Evolutionary conservation across 2,329 filamentous ascomycete genomes (phyloP).

Genomic region (Arthrocladium fulminans): DNA sequence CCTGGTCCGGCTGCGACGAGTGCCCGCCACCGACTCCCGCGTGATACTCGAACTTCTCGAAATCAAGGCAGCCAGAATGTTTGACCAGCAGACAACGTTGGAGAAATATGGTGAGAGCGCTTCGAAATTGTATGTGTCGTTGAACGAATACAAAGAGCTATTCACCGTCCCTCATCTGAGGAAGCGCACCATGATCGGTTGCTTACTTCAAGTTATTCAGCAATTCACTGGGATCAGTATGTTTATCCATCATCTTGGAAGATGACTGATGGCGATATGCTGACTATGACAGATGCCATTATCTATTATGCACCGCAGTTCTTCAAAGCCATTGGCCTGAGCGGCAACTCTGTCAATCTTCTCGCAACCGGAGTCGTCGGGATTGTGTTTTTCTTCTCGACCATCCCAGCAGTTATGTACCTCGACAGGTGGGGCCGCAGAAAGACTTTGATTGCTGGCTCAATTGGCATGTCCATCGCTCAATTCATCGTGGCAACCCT

Average conservation of each 20-base stretch:
- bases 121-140: slow-evolving; percentile 42
- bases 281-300: slow-evolving; percentile 25
- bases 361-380: slow-evolving; percentile 33
- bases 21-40: slow-evolving; percentile 55
- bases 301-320: slow-evolving; percentile 31
- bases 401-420: slow-evolving; percentile 32
- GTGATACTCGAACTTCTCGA: slow-evolving; percentile 68
- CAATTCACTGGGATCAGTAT: slow-evolving; percentile 47
- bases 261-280: too few species aligned
- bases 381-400: slow-evolving; percentile 32
- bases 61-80: slow-evolving; percentile 70
- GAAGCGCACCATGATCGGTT: slow-evolving; percentile 29
- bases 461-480: slow-evolving; percentile 61
- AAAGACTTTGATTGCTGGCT: slow-evolving; percentile 38
- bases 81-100: slow-evolving; percentile 61
- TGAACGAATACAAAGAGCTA: slow-evolving; percentile 50
- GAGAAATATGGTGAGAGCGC: slow-evolving; percentile 46
- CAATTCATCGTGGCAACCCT: slow-evolving; percentile 65
- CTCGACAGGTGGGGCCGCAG: slow-evolving; percentile 33
- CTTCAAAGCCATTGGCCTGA: slow-evolving; percentile 27
- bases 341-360: slow-evolving; percentile 30
- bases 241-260: too few species aligned
- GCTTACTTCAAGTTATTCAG: slow-evolving; percentile 5
- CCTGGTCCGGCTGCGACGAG: slow-evolving; percentile 41
- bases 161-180: neutral